Conservation (phyloP, 768 basidiomycete genomes). For the Collybia sordida region DNA sequence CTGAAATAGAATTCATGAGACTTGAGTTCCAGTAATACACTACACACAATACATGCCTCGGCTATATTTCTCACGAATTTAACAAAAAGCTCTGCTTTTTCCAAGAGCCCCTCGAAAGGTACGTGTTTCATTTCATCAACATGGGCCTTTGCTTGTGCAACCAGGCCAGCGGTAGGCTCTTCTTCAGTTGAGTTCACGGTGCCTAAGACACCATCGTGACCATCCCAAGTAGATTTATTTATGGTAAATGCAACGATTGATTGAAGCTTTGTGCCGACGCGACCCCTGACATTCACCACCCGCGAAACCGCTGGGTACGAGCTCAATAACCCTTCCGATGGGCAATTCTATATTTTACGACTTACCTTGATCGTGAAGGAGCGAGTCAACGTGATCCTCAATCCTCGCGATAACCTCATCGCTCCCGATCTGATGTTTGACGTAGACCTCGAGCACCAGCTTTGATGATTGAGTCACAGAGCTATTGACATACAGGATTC, state of each 20-base stretch:
- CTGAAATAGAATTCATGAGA: background rate
- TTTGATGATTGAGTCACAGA: background rate
- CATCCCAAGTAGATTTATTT: background rate
- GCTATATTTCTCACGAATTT: background rate
- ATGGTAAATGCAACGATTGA: background rate
- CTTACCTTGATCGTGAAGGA: background rate
- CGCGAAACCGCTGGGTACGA: background rate
- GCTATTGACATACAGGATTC: background rate
- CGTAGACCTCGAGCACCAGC: background rate
- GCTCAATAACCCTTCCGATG: background rate
- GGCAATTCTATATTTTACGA: background rate
- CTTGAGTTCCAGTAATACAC: background rate
- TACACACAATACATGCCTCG: background rate
- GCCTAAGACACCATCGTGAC: background rate
- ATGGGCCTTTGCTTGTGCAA: background rate
- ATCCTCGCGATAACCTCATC: background rate
- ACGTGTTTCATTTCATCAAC: background rate
- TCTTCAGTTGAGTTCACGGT: background rate
- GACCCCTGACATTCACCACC: background rate
- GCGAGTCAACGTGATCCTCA: background rate
- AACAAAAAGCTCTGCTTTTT: background rate
- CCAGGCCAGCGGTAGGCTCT: background rate
- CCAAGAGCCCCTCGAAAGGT: background rate
- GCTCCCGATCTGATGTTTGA: background rate
- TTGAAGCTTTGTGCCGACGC: background rate